phyloP scores from a whole-genome alignment of 2,329 filamentous ascomycete species.

The Xylariaceae sp. region DNA sequence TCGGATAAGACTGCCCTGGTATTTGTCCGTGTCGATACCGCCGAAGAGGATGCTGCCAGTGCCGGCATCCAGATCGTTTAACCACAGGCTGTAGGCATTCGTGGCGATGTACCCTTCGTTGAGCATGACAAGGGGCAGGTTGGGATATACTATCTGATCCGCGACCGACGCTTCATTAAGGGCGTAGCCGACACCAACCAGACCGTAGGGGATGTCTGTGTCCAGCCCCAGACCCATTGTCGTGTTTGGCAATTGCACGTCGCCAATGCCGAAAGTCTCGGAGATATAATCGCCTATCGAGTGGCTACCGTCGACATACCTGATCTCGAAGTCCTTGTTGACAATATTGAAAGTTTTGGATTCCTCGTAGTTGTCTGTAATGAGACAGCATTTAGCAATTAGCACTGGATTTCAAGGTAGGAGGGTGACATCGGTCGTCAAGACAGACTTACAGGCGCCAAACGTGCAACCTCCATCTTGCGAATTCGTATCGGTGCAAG shows the following conservation, averaged over 20 bases:
- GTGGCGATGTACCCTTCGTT: slow-evolving; percentile 58
- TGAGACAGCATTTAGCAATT: no score
- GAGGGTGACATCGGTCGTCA: neutral
- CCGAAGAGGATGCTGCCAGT: slow-evolving; percentile 72
- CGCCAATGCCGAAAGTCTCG: slow-evolving; percentile 51
- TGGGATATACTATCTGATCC: slow-evolving; percentile 40
- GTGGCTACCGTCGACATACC: slow-evolving; percentile 56
- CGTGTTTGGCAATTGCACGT: slow-evolving; percentile 45
- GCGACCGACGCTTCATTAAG: slow-evolving; percentile 49
- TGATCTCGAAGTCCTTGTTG: slow-evolving; percentile 47
- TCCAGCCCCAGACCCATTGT: slow-evolving; percentile 53
- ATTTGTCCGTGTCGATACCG: slow-evolving; percentile 74
- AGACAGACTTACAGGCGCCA: slow-evolving; percentile 40
- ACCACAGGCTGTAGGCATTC: slow-evolving; percentile 67
- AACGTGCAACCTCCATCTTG: slow-evolving; percentile 35
- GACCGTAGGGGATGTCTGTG: slow-evolving; percentile 52
- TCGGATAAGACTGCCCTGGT: slow-evolving; percentile 54
- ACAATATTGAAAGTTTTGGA: slow-evolving; percentile 45
- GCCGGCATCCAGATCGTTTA: slow-evolving; percentile 53
- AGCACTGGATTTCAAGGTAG: no score
- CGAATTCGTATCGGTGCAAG: slow-evolving; percentile 32
- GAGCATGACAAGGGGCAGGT: slow-evolving; percentile 61
- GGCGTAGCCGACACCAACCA: slow-evolving; percentile 57
- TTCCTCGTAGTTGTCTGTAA: slow-evolving; percentile 41
- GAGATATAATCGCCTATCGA: slow-evolving; percentile 54